Conservation (phyloP, 176 grass and related monocot genomes). For the Rhynchospora tenuis region DNA sequence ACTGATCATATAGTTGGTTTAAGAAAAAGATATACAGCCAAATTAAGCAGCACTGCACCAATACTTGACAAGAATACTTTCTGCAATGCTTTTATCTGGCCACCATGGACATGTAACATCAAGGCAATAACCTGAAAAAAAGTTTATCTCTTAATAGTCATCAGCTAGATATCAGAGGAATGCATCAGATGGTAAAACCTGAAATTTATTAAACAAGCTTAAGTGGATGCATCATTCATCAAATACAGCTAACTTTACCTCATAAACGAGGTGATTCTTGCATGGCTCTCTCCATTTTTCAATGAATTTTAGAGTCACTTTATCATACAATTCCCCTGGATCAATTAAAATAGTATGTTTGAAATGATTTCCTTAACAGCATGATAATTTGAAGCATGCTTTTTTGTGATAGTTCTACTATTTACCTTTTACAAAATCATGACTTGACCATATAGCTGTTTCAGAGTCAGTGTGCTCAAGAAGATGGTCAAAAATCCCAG, state of each 20-base stretch:
- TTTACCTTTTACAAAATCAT: not conserved
- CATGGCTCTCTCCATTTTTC: conserved; percentile 20
- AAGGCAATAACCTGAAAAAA: conserved; percentile 21
- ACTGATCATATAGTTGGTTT: not conserved
- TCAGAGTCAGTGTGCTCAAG: conserved; percentile 12
- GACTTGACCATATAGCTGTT: not conserved
- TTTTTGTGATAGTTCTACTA: not conserved
- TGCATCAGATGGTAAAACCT: not conserved
- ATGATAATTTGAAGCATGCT: conserved; percentile 1
- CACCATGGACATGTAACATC: conserved; percentile 11
- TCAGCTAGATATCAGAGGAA: not conserved
- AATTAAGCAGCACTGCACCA: conserved; percentile 4
- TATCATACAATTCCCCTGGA: conserved; percentile 7
- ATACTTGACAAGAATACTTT: not conserved
- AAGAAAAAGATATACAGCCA: not conserved
- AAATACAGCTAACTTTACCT: conserved; percentile 9
- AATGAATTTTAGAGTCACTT: conserved; percentile 6
- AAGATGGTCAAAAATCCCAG: conserved; percentile 17
- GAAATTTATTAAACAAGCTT: not conserved
- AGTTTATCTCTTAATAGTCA: conserved; percentile 6
- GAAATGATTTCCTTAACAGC: not conserved
- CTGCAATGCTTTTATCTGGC: not conserved
- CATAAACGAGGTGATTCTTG: not conserved
- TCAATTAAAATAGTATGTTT: not conserved
- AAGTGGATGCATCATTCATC: not conserved